Evolutionary conservation across 805 yeast species (phyloP), one percentile per base, ranked within the genome.

Genomic region (Myxozyma udenii): DNA sequence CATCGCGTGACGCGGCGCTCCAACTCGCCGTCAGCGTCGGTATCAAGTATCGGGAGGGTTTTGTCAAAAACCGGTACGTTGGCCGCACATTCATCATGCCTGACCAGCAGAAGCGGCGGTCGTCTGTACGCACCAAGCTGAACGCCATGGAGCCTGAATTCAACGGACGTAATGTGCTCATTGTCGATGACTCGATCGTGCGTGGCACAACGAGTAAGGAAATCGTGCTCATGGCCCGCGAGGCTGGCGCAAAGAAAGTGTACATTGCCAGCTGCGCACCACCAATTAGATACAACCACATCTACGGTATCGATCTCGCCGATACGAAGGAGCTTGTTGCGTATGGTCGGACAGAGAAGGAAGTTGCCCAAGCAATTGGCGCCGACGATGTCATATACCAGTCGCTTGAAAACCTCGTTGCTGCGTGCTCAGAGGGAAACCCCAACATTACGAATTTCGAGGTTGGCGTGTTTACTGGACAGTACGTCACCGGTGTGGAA

Each of bases 41-140:
- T 42, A 67, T 88, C 18, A 95, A 95, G 18, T 93, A 88, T 72
- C 80, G 98, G 66, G 98, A 93, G 72, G 98, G 97, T 23, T 93
- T 93, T 67, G 95, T 93, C 58, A 93, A 93, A 70, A 93, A 93
- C 74, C 79, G 97, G 64, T 93, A 93, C 66, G 95, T 93, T 53
- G 98, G 98, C 28, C 82, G 98, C 71, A 93, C 98, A 1, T 93
- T 93, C 67, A 93, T 93, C 65, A 93, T 93, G 98, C 98, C 98
- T 14, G 90, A 88, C 73, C 98, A 93, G 75, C 81, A 82, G 68
- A 95, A 90, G 71, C 81, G 98, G 70, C 82, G 90, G 46, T 87
- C 96, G 1, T 84, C 95, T 22, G 98, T 93, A 16, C 81, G 98
- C 67, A 80, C 95, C 63, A 93, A 93, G 72, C 77, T 93, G 65